Evolutionary conservation across 352 stramenopile species (phyloP).

Genomic region (Phytophthora rubi): DNA sequence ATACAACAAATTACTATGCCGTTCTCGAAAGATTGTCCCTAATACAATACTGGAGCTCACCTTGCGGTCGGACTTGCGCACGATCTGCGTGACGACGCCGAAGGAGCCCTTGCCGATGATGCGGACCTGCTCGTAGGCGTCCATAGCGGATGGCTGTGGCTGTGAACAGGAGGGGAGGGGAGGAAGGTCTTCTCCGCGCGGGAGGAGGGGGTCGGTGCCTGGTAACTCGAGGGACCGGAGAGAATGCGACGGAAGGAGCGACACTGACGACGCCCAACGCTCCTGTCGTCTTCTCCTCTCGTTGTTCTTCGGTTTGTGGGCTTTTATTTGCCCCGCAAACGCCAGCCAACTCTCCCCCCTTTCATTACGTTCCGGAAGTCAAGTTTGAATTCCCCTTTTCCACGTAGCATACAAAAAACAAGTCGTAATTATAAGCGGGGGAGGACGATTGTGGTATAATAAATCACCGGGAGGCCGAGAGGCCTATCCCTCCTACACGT

Average conservation of each 20-base stretch:
- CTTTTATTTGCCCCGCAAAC: conserved; percentile 21
- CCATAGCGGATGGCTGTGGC: conserved; percentile 47
- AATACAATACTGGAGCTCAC: conserved; percentile 34
- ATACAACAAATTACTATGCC: not conserved
- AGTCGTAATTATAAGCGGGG: conserved; percentile 5
- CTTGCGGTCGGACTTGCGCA: conserved; percentile 89
- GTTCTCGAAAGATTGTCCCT: not conserved
- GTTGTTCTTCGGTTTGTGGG: conserved; percentile 53
- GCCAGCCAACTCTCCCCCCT: conserved; percentile 26
- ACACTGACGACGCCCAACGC: conserved; percentile 4
- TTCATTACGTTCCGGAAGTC: conserved; percentile 14
- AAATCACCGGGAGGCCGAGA: conserved; percentile 2
- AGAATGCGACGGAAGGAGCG: conserved; percentile 19
- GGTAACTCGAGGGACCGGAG: conserved; percentile 24
- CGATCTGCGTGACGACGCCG: conserved; percentile 91
- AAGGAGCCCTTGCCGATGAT: conserved; percentile 93
- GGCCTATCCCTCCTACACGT: conserved; percentile 15
- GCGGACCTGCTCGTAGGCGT: conserved; percentile 89
- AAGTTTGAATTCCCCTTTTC: conserved; percentile 17
- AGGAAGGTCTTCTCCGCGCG: not conserved
- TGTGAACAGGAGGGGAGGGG: not conserved
- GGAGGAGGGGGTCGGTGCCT: not conserved
- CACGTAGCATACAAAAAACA: conserved; percentile 15
- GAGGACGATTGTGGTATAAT: conserved; percentile 3
- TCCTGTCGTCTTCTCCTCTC: conserved; percentile 33